phyloP scores from a whole-genome alignment of 805 yeast species.

The Ogataea ramenticola region DNA sequence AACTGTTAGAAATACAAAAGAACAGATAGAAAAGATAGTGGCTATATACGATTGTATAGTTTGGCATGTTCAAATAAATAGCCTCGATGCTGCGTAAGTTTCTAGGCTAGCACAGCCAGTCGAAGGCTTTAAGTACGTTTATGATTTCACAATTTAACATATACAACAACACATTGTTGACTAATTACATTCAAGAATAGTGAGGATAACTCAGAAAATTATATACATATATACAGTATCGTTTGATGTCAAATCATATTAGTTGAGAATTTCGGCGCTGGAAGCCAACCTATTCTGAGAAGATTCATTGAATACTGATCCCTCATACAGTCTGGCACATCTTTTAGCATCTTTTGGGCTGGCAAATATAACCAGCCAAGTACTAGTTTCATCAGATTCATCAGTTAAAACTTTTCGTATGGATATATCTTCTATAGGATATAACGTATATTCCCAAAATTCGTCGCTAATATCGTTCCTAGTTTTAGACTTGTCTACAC shows the following conservation, averaged over 20 bases:
- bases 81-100: too few species aligned
- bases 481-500: slow-evolving; percentile 39
- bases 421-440: slow-evolving; percentile 14
- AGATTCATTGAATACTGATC: slow-evolving; percentile 24
- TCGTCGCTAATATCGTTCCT: slow-evolving; percentile 26
- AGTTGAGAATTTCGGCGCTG: neutral
- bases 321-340: slow-evolving; percentile 48
- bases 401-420: slow-evolving; percentile 8
- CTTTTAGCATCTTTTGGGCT: slow-evolving; percentile 37
- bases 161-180: too few species aligned
- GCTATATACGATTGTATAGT: too few species aligned
- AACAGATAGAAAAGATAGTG: too few species aligned
- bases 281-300: neutral
- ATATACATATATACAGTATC: too few species aligned
- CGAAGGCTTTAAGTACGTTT: too few species aligned
- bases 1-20: too few species aligned
- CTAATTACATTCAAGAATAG: neutral
- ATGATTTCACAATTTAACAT: too few species aligned
- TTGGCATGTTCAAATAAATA: too few species aligned
- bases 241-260: too few species aligned
- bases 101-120: too few species aligned
- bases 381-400: slow-evolving; percentile 5
- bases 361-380: slow-evolving; percentile 38
- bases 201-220: too few species aligned
- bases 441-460: slow-evolving; percentile 46